These are phyloP conservation scores for Leucocoprinus birnbaumii DNA, from an alignment of 768 basidiomycete genomes.

Conservation along the genomic window DNA sequence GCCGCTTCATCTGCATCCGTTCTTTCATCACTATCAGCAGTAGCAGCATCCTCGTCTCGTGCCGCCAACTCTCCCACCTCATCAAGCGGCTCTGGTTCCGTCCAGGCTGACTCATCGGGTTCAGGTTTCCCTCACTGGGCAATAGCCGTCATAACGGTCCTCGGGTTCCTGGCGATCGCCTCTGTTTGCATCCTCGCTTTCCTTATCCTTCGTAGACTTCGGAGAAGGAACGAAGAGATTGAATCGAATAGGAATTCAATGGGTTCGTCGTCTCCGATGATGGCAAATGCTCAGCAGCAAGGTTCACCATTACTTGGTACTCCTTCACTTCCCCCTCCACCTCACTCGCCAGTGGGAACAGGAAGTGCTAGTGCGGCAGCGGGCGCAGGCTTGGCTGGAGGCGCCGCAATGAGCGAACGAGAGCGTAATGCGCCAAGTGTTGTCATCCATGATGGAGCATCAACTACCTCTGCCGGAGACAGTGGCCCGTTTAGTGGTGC, in stretches of 20 bases:
- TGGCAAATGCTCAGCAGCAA: constrained; percentile 51
- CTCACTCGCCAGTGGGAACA: constrained; percentile 12
- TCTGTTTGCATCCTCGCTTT: constrained; percentile 67
- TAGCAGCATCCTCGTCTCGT: constrained; percentile 22
- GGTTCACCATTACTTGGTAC: constrained; percentile 46
- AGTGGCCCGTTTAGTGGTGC: constrained; percentile 75
- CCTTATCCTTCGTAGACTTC: constrained; percentile 68
- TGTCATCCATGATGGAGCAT: constrained; percentile 69
- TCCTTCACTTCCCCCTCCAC: constrained; percentile 16
- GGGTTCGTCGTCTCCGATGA: constrained; percentile 82
- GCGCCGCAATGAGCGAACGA: constrained; percentile 25
- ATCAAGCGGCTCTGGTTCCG: constrained; percentile 28
- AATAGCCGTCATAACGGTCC: constrained; percentile 84
- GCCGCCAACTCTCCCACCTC: constrained; percentile 14
- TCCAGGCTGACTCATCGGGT: constrained; percentile 39
- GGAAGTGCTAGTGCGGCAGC: constrained; percentile 11
- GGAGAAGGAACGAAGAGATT: constrained; percentile 41
- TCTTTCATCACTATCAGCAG: constrained; percentile 29
- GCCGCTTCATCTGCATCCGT: constrained; percentile 28
- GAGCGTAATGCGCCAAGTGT: constrained; percentile 36
- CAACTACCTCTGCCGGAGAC: constrained; percentile 62
- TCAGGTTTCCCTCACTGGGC: constrained; percentile 82
- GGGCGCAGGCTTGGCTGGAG: constrained; percentile 13
- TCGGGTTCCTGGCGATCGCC: constrained; percentile 81
- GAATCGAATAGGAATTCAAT: constrained; percentile 69